Evolutionary conservation across 805 yeast genomes (phyloP).

Genomic region (Vanderwaltozyma polyspora): DNA sequence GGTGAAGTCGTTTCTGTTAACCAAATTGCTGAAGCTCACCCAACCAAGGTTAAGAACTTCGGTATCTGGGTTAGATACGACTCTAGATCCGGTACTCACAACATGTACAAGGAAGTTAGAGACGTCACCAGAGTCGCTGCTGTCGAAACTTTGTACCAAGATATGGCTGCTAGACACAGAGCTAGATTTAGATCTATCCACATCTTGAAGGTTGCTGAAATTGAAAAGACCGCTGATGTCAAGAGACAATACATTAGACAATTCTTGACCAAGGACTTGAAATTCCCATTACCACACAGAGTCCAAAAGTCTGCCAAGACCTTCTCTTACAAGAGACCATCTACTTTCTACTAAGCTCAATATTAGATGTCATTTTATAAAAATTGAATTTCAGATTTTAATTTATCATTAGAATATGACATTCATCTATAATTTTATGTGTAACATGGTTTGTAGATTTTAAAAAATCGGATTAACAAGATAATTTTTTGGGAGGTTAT

Average conservation of each 20-base stretch:
- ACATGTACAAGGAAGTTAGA: constrained; percentile 99
- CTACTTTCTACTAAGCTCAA: constrained; percentile 82
- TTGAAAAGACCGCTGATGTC: constrained; percentile 94
- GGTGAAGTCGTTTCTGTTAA: constrained; percentile 97
- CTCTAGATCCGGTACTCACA: constrained; percentile 99
- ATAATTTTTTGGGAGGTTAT: no score
- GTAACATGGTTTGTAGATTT: not conserved
- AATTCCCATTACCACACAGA: constrained; percentile 99
- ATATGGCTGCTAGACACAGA: constrained; percentile 99
- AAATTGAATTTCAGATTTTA: constrained; percentile 2
- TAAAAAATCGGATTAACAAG: no score
- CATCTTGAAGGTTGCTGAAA: constrained; percentile 98
- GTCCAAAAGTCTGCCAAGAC: constrained; percentile 80
- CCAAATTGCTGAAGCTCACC: constrained; percentile 86
- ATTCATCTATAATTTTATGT: not conserved
- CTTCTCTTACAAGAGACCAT: constrained; percentile 87
- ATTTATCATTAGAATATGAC: not conserved
- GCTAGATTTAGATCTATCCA: constrained; percentile 99
- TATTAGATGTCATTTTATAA: constrained; percentile 2
- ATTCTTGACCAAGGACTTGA: constrained; percentile 87
- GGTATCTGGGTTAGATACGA: constrained; percentile 99
- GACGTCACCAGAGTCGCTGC: constrained; percentile 99
- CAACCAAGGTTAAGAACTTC: constrained; percentile 99
- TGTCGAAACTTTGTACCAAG: constrained; percentile 96
- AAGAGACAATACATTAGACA: constrained; percentile 99